phyloP scores from a whole-genome alignment of 495 filamentous ascomycete species.

The Daldinia grandis region DNA sequence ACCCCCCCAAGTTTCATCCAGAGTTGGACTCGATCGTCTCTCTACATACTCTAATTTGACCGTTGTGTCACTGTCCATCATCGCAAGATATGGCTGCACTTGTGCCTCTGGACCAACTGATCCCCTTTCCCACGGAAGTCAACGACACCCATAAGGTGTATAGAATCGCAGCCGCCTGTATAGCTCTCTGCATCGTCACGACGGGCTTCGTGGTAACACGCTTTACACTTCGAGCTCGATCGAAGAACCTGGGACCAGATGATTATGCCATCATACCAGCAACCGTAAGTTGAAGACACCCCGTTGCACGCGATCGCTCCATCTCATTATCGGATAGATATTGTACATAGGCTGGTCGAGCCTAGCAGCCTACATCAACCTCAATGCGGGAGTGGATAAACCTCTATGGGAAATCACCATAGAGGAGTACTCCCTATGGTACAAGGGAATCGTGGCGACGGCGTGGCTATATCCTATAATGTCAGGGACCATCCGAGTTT shows the following conservation, averaged over 20 bases:
- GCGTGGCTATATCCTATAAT: slow-evolving; percentile 36
- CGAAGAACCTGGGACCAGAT: slow-evolving; percentile 16
- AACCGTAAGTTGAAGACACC: neutral
- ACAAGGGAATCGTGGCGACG: slow-evolving; percentile 26
- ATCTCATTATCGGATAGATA: slow-evolving; percentile 17
- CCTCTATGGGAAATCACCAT: slow-evolving; percentile 44
- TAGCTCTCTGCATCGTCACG: neutral
- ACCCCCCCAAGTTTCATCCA: neutral
- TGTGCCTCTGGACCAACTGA: slow-evolving; percentile 1
- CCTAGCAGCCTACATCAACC: slow-evolving; percentile 37
- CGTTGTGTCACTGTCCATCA: neutral
- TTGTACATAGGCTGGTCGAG: slow-evolving; percentile 39
- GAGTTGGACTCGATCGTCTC: neutral
- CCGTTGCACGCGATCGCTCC: no score
- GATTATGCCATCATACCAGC: slow-evolving; percentile 29
- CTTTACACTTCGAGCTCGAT: neutral
- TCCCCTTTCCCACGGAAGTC: neutral
- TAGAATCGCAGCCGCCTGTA: slow-evolving; percentile 1
- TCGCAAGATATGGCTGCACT: neutral
- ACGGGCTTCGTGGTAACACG: neutral
- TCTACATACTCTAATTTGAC: neutral
- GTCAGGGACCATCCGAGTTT: slow-evolving; percentile 30
- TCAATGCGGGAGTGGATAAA: slow-evolving; percentile 43
- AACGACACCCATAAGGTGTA: slow-evolving; percentile 12
- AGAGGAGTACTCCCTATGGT: slow-evolving; percentile 40